Evolutionary conservation across 2,329 filamentous ascomycete species (phyloP), one percentile per base, ranked within the genome.

Genomic region (Verticillium isaacii): DNA sequence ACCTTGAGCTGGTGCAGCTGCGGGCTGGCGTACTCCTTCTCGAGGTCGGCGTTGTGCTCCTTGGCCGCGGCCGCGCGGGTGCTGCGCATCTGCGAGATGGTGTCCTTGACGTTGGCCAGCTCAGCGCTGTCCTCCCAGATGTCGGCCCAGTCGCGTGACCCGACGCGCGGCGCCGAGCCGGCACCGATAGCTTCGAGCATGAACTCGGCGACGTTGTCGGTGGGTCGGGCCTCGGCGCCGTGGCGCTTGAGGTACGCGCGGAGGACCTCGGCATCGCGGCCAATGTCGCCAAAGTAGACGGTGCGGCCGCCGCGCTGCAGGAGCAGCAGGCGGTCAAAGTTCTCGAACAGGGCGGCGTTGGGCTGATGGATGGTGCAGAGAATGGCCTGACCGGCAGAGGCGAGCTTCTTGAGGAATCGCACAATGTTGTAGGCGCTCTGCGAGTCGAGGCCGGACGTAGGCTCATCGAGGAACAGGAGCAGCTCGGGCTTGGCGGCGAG

Each of bases 291-390:
- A 69, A 95, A 94, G 78, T 96, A 96, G 58, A 96, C 91, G 57
- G 90, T 91, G 61, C 89, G 84, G 4, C 92, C 92, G 63, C 92
- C 92, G 50, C 85, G 83, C 74, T 94, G 87, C 2, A 96, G 82
- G 2, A 96, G 82, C 5, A 96, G 78, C 2, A 97, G 82, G 14
- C 92, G 85, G 71, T 96, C 92, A 66, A 96, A 97, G 74, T 93
- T 89, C 73, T 95, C 91, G 68, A 97, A 96, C 0, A 96, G 81
- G 0, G 91, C 88, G 17, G 91, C 90, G 66, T 93, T 94, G 1
- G 93, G 92, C 72, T 96, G 93, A 73, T 96, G 93, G 65, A 96
- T 96, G 0, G 93, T 96, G 77, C 92, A 96, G 3, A 96, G 83
- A 67, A 96, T 92, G 11, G 92, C 92, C 72, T 96, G 93, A 1